Conservation (phyloP, 192 early-diverging fungal species). For the Coemansia sp. region DNA sequence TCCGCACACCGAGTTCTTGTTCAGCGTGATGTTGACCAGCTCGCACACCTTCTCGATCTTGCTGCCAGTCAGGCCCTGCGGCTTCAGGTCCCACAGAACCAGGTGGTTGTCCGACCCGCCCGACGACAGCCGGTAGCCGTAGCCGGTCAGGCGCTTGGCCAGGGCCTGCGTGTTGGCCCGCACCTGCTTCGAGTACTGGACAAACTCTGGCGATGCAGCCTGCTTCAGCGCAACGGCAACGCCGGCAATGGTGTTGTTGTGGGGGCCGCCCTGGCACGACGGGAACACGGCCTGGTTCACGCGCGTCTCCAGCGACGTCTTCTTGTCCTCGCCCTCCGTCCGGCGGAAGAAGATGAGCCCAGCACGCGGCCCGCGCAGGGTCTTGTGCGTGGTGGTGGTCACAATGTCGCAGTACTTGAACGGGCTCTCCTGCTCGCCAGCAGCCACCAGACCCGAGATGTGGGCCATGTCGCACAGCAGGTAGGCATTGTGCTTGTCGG, state of each 20-base stretch:
- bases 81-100: constrained; percentile 96
- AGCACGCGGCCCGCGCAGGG: constrained; percentile 97
- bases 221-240: constrained; percentile 98
- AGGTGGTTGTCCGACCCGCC: constrained; percentile 98
- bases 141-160: constrained; percentile 62
- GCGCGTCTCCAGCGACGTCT: constrained; percentile 86
- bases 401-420: constrained; percentile 98
- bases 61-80: constrained; percentile 83
- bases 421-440: constrained; percentile 83
- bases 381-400: constrained; percentile 99
- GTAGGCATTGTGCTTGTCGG: constrained; percentile 93
- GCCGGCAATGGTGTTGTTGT: constrained; percentile 99
- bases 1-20: constrained; percentile 99
- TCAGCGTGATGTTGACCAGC: constrained; percentile 93
- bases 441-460: constrained; percentile 93
- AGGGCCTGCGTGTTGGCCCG: constrained; percentile 87
- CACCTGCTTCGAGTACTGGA: constrained; percentile 92
- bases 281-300: constrained; percentile 99
- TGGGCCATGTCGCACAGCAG: constrained; percentile 99
- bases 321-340: constrained; percentile 60
- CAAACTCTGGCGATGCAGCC: constrained; percentile 89
- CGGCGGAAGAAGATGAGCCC: constrained; percentile 98
- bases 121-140: constrained; percentile 93
- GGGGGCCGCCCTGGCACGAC: constrained; percentile 98
- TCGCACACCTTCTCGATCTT: constrained; percentile 99